phyloP scores from a whole-genome alignment of 345 rosid species.

The Aquilaria yunnanensis region DNA sequence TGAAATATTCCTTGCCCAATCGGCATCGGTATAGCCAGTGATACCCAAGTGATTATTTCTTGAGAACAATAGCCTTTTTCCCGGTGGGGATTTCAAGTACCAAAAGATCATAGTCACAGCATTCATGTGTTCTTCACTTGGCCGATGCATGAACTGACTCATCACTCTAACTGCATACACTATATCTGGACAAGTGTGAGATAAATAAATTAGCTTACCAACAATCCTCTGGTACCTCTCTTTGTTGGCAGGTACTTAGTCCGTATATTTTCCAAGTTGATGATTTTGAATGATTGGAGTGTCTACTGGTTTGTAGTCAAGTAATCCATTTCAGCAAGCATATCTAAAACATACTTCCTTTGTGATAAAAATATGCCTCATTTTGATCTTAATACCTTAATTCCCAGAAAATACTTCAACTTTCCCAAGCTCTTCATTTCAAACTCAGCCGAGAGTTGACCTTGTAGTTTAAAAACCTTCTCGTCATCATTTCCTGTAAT shows the following conservation, averaged over 20 bases:
- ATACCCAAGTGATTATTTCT: no score
- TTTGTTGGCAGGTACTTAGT: not conserved
- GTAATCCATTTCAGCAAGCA: not conserved
- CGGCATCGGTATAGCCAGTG: no score
- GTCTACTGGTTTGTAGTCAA: not conserved
- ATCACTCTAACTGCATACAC: not conserved
- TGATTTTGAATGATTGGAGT: not conserved
- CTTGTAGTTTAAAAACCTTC: not conserved
- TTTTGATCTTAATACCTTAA: no score
- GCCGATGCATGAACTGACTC: slow-evolving; percentile 1
- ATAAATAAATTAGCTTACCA: no score
- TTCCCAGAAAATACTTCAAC: no score
- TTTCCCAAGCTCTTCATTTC: slow-evolving; percentile 1
- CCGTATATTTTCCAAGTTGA: no score
- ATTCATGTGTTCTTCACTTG: slow-evolving; percentile 4
- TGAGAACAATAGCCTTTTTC: not conserved
- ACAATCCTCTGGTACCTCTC: not conserved
- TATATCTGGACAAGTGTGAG: no score
- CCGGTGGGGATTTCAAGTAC: not conserved
- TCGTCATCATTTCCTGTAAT: slow-evolving; percentile 3
- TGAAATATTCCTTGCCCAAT: no score
- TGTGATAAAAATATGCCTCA: no score
- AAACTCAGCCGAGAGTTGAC: not conserved
- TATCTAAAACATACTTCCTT: no score
- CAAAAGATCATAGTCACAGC: not conserved